Evolutionary conservation across 306 rosid genomes (phyloP), one percentile per base, ranked within the genome.

Genomic region (Gleditsia sinensis): DNA sequence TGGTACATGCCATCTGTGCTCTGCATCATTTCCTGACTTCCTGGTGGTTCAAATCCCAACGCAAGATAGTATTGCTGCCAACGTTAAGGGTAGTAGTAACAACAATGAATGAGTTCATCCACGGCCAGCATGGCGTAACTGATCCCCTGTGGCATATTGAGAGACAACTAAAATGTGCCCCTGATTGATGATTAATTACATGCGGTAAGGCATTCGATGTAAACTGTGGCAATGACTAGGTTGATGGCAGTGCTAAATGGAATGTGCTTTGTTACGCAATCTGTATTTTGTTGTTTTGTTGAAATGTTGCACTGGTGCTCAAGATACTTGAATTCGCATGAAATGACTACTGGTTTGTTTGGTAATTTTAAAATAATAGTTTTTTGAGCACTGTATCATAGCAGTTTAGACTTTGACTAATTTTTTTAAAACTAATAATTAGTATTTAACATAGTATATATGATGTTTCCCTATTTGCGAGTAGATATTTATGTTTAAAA

Each of bases 11-110:
- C 72, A 71, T 30, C 3, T 9, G 3, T 39, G 33, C 45, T 69
- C 27, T 66, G 37, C 32, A 13, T 51, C 39, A 36, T 68, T 36
- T 53, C 43, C 34, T 17, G 30, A 8, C 17, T 34, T 10, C 42
- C 12, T 36, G 67, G 48, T 20, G 77, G 12, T 68, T 72, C 33
- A 54, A 77, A 45, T 49, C 43, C 39, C n/a, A n/a, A 49, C 53
- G 9, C 58, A 56, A 63, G 75, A 64, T 72, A 16, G 2, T 64
- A 12, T 51, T 37, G 74, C 81, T 50, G 63, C 63, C 17, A 9
- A 8, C 19, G 53, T 32, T 16, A 49, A 40, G 27, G 17, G 17
- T 20, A 16, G 17, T 34, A 30, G 55, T 3, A 27, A 27, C 14
- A 66, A 24, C 16, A 62, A 20, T 66, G 67, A 60, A 59, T 65